Conservation (phyloP, 2,329 filamentous ascomycete genomes). For the Thielaviopsis ethacetica region DNA sequence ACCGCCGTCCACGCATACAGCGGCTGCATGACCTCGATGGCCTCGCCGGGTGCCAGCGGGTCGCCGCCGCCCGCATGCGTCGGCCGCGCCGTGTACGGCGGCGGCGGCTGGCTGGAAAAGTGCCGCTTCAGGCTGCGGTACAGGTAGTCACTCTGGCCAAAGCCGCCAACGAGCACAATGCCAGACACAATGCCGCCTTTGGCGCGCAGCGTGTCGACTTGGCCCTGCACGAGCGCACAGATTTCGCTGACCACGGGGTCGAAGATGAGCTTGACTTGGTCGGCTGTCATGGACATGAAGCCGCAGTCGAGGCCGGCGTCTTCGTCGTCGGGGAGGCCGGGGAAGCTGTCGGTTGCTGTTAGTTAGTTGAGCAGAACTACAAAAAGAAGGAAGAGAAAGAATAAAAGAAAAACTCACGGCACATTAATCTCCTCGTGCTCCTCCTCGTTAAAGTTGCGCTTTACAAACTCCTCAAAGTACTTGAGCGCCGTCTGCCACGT, state of each 20-base stretch:
- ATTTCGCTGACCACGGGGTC: conserved; percentile 59
- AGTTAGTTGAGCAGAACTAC: too few relatives aligned
- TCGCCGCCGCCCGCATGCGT: conserved; percentile 35
- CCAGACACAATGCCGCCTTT: conserved; percentile 49
- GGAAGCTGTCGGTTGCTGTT: conserved; percentile 41
- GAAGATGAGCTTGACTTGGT: conserved; percentile 57
- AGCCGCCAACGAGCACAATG: conserved; percentile 70
- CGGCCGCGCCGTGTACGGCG: conserved; percentile 51
- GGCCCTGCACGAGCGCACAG: conserved; percentile 49
- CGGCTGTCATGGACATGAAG: conserved; percentile 55
- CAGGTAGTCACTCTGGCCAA: conserved; percentile 63
- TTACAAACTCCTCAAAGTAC: conserved; percentile 75
- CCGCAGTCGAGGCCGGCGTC: conserved; percentile 59
- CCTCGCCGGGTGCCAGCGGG: not conserved
- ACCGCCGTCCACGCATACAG: conserved; percentile 72
- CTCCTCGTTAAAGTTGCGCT: conserved; percentile 67
- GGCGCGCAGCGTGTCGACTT: conserved; percentile 44
- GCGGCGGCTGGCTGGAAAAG: conserved; percentile 39
- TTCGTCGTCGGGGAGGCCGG: conserved; percentile 60
- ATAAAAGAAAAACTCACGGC: conserved; percentile 31
- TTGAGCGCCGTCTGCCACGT: conserved; percentile 66
- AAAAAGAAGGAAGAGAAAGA: conserved; percentile 1
- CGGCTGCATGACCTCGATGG: conserved; percentile 64
- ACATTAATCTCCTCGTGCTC: conserved; percentile 64
- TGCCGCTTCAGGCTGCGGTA: conserved; percentile 54